These are phyloP conservation scores for Aspergillus awamori DNA, from an alignment of 2,329 filamentous ascomycete genomes.

Conservation along the genomic window DNA sequence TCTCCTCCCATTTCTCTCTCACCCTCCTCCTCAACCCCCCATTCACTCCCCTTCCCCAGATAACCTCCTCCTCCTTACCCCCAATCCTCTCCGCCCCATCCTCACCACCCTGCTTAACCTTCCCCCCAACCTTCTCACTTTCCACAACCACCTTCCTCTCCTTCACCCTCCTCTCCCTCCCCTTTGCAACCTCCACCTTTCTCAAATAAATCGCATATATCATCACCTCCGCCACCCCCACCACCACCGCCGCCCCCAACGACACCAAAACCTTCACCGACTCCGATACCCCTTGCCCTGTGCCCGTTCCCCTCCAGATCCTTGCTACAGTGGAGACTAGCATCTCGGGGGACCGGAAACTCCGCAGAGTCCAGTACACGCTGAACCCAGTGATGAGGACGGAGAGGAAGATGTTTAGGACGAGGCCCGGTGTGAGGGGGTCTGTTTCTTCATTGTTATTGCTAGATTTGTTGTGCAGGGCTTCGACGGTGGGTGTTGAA, in stretches of 20 bases:
- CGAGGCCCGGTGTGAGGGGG: constrained; percentile 59
- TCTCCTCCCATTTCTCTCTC: constrained; percentile 42
- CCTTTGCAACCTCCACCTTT: constrained; percentile 45
- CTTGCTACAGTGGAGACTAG: constrained; percentile 27
- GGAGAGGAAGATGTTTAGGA: constrained; percentile 87
- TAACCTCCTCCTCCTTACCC: constrained; percentile 35
- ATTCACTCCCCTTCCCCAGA: constrained; percentile 46
- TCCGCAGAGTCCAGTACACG: constrained; percentile 47
- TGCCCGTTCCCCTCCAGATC: constrained; percentile 16
- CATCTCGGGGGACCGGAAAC: constrained; percentile 40
- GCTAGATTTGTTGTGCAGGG: constrained; percentile 41
- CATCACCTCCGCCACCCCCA: constrained; percentile 51
- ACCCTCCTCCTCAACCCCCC: constrained; percentile 45
- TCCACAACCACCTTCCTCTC: constrained; percentile 44
- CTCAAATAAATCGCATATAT: constrained; percentile 52
- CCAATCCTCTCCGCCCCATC: neutral
- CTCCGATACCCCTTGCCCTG: constrained; percentile 29
- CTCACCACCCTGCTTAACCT: neutral
- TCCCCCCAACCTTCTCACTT: constrained; percentile 23
- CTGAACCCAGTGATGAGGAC: constrained; percentile 68
- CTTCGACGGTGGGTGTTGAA: constrained; percentile 59
- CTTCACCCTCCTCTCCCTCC: constrained; percentile 39
- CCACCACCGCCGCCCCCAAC: constrained; percentile 43
- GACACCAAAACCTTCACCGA: constrained; percentile 45
- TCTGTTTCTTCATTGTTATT: constrained; percentile 44